phyloP scores from a whole-genome alignment of 1,284 basidiomycete genomes.

The Fomitopsis palustris region DNA sequence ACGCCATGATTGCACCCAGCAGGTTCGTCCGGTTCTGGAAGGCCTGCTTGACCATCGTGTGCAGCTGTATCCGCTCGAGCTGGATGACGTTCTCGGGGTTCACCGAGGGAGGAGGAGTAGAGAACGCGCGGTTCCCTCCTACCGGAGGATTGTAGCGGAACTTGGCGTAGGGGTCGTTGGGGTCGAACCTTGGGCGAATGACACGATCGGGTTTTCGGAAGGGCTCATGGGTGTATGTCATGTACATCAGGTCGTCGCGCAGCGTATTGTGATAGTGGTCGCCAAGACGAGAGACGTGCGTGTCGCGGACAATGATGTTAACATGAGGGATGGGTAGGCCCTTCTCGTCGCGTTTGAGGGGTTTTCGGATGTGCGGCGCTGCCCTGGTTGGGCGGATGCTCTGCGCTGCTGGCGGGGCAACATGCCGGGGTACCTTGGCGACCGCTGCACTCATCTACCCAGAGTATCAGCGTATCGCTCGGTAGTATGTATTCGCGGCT shows the following conservation, averaged over 20 bases:
- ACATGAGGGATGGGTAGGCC: conserved; percentile 68
- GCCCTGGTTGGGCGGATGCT: conserved; percentile 23
- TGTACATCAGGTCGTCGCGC: conserved; percentile 89
- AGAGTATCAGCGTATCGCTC: neutral
- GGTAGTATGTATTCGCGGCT: too few relatives aligned
- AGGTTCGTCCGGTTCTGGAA: conserved; percentile 73
- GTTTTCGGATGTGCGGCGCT: conserved; percentile 34
- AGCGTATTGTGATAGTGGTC: conserved; percentile 88
- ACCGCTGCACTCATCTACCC: conserved; percentile 22
- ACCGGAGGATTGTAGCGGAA: conserved; percentile 71
- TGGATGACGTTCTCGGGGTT: conserved; percentile 66
- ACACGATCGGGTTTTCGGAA: conserved; percentile 50
- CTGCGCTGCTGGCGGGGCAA: conserved; percentile 17
- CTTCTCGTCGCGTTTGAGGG: conserved; percentile 44
- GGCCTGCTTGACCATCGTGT: conserved; percentile 82
- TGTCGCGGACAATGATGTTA: conserved; percentile 61
- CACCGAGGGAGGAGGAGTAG: conserved; percentile 61
- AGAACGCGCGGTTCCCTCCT: conserved; percentile 67
- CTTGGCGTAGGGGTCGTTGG: conserved; percentile 75
- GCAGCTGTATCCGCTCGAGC: conserved; percentile 83
- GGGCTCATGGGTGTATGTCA: conserved; percentile 84
- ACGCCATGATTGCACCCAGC: conserved; percentile 82
- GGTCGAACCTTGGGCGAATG: conserved; percentile 72
- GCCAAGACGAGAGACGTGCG: conserved; percentile 72
- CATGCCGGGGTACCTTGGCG: conserved; percentile 12